phyloP scores from a whole-genome alignment of 2,329 filamentous ascomycete species.

The Microascus cirrosus region DNA sequence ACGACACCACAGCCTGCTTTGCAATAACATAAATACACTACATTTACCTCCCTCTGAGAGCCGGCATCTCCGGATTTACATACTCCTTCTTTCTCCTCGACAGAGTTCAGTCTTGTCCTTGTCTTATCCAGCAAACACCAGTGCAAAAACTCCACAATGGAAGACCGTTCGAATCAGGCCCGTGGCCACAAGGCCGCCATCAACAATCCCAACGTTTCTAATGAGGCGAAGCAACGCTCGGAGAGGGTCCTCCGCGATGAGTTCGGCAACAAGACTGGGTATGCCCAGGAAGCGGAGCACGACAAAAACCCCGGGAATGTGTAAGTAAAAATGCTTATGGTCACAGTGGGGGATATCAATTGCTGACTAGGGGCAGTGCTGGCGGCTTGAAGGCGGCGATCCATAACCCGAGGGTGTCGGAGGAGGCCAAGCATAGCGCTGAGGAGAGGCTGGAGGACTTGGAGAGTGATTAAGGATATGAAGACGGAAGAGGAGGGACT shows the following conservation, averaged over 20 bases:
- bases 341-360: conserved; percentile 10
- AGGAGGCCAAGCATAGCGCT: conserved; percentile 44
- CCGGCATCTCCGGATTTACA: background rate
- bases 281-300: conserved; percentile 19
- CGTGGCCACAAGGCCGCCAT: conserved; percentile 49
- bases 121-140: background rate
- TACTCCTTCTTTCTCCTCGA: background rate
- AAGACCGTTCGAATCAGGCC: conserved; percentile 14
- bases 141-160: background rate
- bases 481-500: too few species aligned
- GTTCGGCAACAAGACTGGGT: conserved; percentile 26
- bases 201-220: conserved; percentile 43
- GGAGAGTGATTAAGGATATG: conserved; percentile 11
- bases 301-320: conserved; percentile 45
- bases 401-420: conserved; percentile 44
- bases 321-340: conserved; percentile 19
- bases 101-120: background rate
- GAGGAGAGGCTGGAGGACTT: conserved; percentile 37
- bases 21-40: background rate
- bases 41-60: background rate
- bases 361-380: conserved; percentile 14
- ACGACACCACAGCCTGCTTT: background rate
- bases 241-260: conserved; percentile 38
- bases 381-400: conserved; percentile 16
- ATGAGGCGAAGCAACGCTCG: conserved; percentile 45